Evolutionary conservation across 768 basidiomycete species (phyloP).

Genomic region (Lactarius evosmus): DNA sequence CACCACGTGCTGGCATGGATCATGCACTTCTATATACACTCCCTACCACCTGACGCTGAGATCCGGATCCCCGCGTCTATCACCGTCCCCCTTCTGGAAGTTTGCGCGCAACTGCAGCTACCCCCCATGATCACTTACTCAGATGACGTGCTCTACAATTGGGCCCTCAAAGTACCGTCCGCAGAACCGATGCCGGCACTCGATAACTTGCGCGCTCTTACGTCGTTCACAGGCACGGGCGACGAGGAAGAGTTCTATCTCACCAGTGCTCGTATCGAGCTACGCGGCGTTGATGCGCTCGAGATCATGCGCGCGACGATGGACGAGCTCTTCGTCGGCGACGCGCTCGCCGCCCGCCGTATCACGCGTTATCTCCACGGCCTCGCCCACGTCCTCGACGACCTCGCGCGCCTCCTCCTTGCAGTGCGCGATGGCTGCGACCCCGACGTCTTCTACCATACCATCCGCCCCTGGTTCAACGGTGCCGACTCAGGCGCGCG

Average conservation of each 20-base stretch:
- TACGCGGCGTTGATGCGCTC: constrained; percentile 81
- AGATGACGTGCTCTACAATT: constrained; percentile 90
- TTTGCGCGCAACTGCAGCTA: constrained; percentile 67
- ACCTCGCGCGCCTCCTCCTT: constrained; percentile 57
- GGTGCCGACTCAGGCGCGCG: constrained; percentile 46
- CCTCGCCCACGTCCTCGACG: constrained; percentile 63
- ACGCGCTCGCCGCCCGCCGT: constrained; percentile 45
- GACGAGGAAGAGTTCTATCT: constrained; percentile 91
- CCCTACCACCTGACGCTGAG: constrained; percentile 34
- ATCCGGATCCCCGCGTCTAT: constrained; percentile 67
- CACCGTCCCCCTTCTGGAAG: constrained; percentile 69
- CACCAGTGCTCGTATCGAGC: constrained; percentile 80
- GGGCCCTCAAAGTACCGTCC: constrained; percentile 38
- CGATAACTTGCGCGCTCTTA: constrained; percentile 60
- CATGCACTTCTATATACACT: constrained; percentile 56
- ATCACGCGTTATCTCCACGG: constrained; percentile 58
- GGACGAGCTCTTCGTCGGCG: constrained; percentile 82
- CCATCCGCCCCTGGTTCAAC: constrained; percentile 61
- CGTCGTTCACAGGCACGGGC: constrained; percentile 70
- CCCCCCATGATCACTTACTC: constrained; percentile 90
- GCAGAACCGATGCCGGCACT: constrained; percentile 40
- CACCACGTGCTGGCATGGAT: constrained; percentile 55
- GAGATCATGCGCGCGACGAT: constrained; percentile 79
- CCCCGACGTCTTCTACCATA: constrained; percentile 59
- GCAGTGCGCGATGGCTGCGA: constrained; percentile 66